Evolutionary conservation across 2,329 filamentous ascomycete genomes (phyloP).

Genomic region (Fusarium pseudocircinatum): DNA sequence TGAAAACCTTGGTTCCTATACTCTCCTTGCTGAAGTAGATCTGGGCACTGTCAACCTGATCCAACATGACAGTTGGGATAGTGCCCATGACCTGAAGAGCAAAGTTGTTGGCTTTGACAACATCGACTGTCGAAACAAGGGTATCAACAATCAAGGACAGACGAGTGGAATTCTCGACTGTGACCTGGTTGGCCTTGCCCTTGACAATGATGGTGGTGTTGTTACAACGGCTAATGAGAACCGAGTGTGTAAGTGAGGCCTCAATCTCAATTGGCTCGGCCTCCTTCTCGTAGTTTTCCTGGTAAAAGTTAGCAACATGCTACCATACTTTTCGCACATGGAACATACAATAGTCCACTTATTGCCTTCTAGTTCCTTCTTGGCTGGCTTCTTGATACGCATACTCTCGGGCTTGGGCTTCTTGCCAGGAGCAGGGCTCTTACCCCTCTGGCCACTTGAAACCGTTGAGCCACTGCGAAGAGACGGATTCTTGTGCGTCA

Average conservation of each 20-base stretch:
- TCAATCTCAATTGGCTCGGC: slow-evolving; percentile 79
- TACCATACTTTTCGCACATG: neutral
- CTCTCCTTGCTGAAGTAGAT: slow-evolving; percentile 88
- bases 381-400: slow-evolving; percentile 82
- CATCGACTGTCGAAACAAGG: slow-evolving; percentile 89
- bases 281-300: slow-evolving; percentile 92
- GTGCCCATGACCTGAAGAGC: slow-evolving; percentile 90
- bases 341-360: slow-evolving; percentile 86
- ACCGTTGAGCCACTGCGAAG: slow-evolving; percentile 79
- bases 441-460: slow-evolving; percentile 70
- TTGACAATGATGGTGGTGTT: slow-evolving; percentile 89
- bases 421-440: slow-evolving; percentile 88
- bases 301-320: slow-evolving; percentile 2
- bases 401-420: slow-evolving; percentile 88
- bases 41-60: slow-evolving; percentile 90
- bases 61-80: slow-evolving; percentile 87
- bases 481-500: slow-evolving; percentile 98
- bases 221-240: slow-evolving; percentile 91
- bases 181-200: slow-evolving; percentile 97
- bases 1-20: slow-evolving; percentile 81
- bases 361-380: slow-evolving; percentile 83
- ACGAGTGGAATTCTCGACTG: slow-evolving; percentile 87
- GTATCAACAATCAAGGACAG: slow-evolving; percentile 89
- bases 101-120: slow-evolving; percentile 95
- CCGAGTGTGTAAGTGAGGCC: slow-evolving; percentile 83